Evolutionary conservation across 768 basidiomycete genomes (phyloP), one percentile per base, ranked within the genome.

Genomic region (Mycena sanguinolenta): DNA sequence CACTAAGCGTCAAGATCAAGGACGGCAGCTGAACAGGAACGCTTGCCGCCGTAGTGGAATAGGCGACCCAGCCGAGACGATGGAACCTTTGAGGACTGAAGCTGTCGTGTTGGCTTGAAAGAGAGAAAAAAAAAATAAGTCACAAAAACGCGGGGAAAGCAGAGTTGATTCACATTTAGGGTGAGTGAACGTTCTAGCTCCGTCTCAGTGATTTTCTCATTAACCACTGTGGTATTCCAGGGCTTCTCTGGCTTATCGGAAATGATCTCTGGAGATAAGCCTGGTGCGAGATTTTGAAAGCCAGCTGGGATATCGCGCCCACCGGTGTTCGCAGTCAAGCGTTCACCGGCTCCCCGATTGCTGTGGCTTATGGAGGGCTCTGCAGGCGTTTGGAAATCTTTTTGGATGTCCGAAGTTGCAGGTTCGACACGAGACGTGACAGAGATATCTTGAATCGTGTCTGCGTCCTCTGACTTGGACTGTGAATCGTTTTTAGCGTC

Each of bases 1-100:
- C 1, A 13, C 16, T 23, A 64, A 61, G 65, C 7, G 25, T 23
- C 3, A 42, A 0, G 42, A 2, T 30, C 42, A 42, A 39, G 1
- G n/a, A 28, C 16, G 21, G 12, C 23, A 3, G 19, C 6, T n/a
- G n/a, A 9, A 17, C 27, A 59, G 50, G 10, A n/a, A 39, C 38
- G 32, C 75, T 54, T 76, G 92, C 97, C 95, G 75, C 97, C 97
- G 68, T 99, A 98, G 74, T 99, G 97, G 73, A 99, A 94, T 10
- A 99, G 77, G 19, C 97, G 87, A 5, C 95, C 97, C 12, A 99
- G 84, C 14, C 92, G 87, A 0, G 96, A 97, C 0, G 95, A 94
- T 19, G 97, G 97, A 0, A 99, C 96, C 78, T 89, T 94, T 6
- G 96, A 97, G 0, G 95, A 90, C 76, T 91, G 90, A 2, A 95